Evolutionary conservation across 345 rosid genomes (phyloP).

Genomic region (Eucalyptus regnans): DNA sequence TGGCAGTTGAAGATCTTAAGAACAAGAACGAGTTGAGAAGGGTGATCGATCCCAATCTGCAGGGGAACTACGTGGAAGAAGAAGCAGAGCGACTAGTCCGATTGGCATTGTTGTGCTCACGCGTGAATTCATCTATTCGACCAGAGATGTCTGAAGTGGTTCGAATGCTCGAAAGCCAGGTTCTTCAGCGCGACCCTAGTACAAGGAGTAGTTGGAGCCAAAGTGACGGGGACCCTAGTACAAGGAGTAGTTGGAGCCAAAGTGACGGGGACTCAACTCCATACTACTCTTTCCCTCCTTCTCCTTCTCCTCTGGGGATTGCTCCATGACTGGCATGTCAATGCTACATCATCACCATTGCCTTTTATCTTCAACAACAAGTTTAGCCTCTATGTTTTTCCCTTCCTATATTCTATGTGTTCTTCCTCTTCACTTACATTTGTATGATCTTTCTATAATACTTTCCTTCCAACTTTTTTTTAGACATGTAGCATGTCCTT

Average conservation of each 20-base stretch:
- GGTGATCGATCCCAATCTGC: neutral
- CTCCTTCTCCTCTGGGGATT: neutral
- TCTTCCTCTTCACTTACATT: too few relatives aligned
- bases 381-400: neutral
- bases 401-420: neutral
- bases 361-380: neutral
- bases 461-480: too few relatives aligned
- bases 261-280: neutral
- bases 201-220: neutral
- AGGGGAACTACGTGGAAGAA: neutral
- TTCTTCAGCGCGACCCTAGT: neutral
- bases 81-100: neutral
- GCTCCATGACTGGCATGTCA: neutral
- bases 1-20: rapidly evolving
- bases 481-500: neutral
- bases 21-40: neutral
- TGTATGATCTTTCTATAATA: too few relatives aligned
- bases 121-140: neutral
- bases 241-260: too few relatives aligned
- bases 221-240: too few relatives aligned
- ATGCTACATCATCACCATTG: neutral
- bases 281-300: neutral
- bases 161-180: neutral
- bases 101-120: neutral
- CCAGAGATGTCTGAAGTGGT: neutral